A percentile compares a stretch with the other conserved stretches of the same genome.
Conservation (phyloP, 345 rosid genomes). For the Salix brachista region DNA sequence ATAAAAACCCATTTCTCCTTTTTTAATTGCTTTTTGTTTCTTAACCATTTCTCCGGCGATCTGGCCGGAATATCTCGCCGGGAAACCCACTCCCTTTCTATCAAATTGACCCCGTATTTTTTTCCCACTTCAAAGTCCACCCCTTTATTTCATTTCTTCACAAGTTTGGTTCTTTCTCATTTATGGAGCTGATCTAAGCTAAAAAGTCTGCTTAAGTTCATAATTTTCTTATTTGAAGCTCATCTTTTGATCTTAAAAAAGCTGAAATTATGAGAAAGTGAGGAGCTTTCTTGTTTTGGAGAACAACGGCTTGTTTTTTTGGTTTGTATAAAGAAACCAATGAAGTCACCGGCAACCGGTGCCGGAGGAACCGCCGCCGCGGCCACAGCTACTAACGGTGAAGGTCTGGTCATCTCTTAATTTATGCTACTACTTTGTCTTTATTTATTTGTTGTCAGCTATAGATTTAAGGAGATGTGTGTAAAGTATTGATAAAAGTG, state of each 20-base stretch:
- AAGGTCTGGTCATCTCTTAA: slow-evolving; percentile 32
- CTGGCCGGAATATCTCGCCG: slow-evolving; percentile 16
- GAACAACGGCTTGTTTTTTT: not conserved
- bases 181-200: slow-evolving; percentile 23
- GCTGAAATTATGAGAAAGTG: slow-evolving; percentile 4
- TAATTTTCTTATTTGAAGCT: not conserved
- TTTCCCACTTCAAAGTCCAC: no score
- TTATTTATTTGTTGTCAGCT: not conserved
- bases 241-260: not conserved
- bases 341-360: slow-evolving; percentile 43
- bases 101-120: not conserved
- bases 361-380: slow-evolving; percentile 28
- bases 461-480: not conserved
- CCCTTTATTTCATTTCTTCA: not conserved
- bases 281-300: not conserved
- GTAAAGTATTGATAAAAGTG: not conserved
- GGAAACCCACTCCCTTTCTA: not conserved
- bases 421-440: not conserved
- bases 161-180: not conserved
- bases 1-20: not conserved
- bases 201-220: not conserved
- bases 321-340: slow-evolving; percentile 5
- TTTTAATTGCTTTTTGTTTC: not conserved
- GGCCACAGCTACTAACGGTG: slow-evolving; percentile 20
- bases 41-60: not conserved